A percentile compares a stretch with the other conserved stretches of the same genome.
Evolutionary conservation across 345 rosid species (phyloP).

Genomic region (Nasturtium officinale): DNA sequence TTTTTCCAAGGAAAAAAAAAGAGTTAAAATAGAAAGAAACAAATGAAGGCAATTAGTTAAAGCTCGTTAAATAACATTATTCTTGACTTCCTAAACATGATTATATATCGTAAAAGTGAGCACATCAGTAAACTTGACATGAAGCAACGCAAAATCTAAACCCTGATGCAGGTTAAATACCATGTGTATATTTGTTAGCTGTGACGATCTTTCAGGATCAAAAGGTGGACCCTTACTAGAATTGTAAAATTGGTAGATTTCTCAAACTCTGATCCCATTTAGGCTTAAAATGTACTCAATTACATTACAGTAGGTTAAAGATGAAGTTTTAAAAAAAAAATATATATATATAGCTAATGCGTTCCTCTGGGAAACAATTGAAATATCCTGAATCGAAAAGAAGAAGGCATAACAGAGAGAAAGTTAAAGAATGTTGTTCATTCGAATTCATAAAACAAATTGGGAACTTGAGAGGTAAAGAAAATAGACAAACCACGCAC

Average conservation of each 20-base stretch:
- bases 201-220: background rate
- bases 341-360: background rate
- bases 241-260: background rate
- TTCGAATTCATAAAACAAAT: too few relatives aligned
- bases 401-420: background rate
- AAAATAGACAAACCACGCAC: slow-evolving; percentile 74
- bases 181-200: slow-evolving; percentile 13
- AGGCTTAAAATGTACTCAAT: background rate
- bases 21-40: background rate
- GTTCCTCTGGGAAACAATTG: background rate
- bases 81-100: slow-evolving; percentile 16
- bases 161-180: slow-evolving; percentile 16
- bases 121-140: background rate
- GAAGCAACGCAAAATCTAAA: background rate
- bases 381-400: background rate
- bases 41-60: background rate
- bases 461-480: background rate
- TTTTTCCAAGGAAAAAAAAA: background rate
- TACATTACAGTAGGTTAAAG: background rate
- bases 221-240: background rate
- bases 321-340: too few relatives aligned
- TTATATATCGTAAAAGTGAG: background rate
- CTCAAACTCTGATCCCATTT: background rate
- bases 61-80: background rate
- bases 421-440: too few relatives aligned